Percentiles rank a stretch among this genome's conserved stretches.
Conservation (phyloP, 2,329 filamentous ascomycete species). For the Penicillium sp. region DNA sequence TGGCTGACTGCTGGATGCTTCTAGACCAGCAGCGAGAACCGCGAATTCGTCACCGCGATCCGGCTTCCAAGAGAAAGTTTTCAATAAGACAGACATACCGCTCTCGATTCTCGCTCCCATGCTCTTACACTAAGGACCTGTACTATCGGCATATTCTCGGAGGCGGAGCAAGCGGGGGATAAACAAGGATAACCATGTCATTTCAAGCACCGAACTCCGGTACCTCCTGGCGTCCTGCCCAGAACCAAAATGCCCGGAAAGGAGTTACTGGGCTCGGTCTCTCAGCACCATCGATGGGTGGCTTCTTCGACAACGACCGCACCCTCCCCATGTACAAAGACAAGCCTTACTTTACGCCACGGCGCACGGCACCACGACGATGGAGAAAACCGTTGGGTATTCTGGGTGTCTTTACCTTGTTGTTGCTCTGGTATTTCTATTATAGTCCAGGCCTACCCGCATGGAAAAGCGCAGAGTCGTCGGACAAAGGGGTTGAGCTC, state of each 20-base stretch:
- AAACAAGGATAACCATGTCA: conserved; percentile 32
- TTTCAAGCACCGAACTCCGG: conserved; percentile 66
- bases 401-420: conserved; percentile 55
- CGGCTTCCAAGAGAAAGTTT: background rate
- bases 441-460: conserved; percentile 37
- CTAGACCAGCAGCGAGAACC: background rate
- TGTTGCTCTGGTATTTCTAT: conserved; percentile 69
- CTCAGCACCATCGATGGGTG: conserved; percentile 56
- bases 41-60: background rate
- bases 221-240: conserved; percentile 66
- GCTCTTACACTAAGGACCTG: conserved; percentile 8
- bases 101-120: conserved; percentile 6
- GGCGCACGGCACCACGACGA: conserved; percentile 58
- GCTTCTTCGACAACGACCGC: conserved; percentile 62
- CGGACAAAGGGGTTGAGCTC: conserved; percentile 40
- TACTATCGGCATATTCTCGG: conserved; percentile 7
- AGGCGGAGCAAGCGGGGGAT: conserved; percentile 1
- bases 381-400: conserved; percentile 61
- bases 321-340: conserved; percentile 96
- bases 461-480: conserved; percentile 22
- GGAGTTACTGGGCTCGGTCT: conserved; percentile 48
- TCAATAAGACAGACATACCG: background rate
- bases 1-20: background rate
- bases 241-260: conserved; percentile 35
- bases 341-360: conserved; percentile 65